Evolutionary conservation across 208 protist species (phyloP).

Genomic region (Strigomonas culicis): DNA sequence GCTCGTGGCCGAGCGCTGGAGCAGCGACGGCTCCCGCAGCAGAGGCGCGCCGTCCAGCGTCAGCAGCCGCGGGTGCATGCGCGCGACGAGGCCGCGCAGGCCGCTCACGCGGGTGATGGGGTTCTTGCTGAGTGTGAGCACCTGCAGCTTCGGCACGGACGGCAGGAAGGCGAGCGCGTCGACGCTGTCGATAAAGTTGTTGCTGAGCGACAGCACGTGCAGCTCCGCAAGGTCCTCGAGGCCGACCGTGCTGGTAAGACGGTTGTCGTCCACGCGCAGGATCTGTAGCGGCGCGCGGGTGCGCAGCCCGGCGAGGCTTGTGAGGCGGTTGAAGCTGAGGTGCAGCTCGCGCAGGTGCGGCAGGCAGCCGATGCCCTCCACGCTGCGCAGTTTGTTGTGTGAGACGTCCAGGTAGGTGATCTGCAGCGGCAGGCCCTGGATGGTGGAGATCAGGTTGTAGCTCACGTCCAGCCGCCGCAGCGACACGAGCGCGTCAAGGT

Average conservation of each 20-base stretch:
- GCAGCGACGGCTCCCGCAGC: slow-evolving; percentile 13
- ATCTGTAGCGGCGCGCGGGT: slow-evolving; percentile 45
- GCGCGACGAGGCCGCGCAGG: slow-evolving; percentile 41
- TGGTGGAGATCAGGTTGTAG: slow-evolving; percentile 56
- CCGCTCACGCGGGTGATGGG: slow-evolving; percentile 45
- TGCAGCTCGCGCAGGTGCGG: slow-evolving; percentile 68
- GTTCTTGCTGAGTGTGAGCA: slow-evolving; percentile 54
- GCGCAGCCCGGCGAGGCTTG: slow-evolving; percentile 44
- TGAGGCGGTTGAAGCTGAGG: slow-evolving; percentile 69
- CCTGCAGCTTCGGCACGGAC: slow-evolving; percentile 41
- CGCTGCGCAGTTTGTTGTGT: slow-evolving; percentile 62
- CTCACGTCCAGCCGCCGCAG: slow-evolving; percentile 60
- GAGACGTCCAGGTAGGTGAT: slow-evolving; percentile 71
- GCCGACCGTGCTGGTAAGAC: slow-evolving; percentile 36
- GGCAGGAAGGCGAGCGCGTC: slow-evolving; percentile 64
- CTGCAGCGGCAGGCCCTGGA: slow-evolving; percentile 49
- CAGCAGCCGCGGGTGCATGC: slow-evolving; percentile 39
- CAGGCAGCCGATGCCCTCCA: slow-evolving; percentile 60
- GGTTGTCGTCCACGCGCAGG: slow-evolving; percentile 67
- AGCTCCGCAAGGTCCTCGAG: slow-evolving; percentile 56
- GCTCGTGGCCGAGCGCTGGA: neutral
- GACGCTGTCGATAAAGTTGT: slow-evolving; percentile 73
- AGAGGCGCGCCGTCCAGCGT: slow-evolving; percentile 70
- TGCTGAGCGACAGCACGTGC: slow-evolving; percentile 42
- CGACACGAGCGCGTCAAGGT: slow-evolving; percentile 52